These are phyloP conservation scores for Phytophthora europaea DNA, from an alignment of 352 stramenopile genomes.

Conservation along the genomic window DNA sequence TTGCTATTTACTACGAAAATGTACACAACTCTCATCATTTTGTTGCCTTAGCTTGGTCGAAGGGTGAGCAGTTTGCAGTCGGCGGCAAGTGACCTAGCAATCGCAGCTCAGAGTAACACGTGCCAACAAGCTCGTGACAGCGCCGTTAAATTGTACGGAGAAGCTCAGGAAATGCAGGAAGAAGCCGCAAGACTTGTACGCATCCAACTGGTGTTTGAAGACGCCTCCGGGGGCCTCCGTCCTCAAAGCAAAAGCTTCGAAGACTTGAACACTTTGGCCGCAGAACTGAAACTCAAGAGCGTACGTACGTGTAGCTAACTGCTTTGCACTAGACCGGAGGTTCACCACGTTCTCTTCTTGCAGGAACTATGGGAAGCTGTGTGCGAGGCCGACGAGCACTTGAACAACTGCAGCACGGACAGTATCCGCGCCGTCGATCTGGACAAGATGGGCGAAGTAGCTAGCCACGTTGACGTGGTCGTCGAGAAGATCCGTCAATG, in stretches of 20 bases:
- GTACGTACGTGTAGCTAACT: conserved; percentile 23
- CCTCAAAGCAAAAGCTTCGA: conserved; percentile 47
- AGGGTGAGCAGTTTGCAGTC: conserved; percentile 41
- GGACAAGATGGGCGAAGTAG: conserved; percentile 39
- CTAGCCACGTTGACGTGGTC: conserved; percentile 29
- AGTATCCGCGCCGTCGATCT: conserved; percentile 60
- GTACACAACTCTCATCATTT: background rate
- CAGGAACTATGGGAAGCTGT: conserved; percentile 71
- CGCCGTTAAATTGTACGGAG: conserved; percentile 34
- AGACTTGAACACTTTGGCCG: conserved; percentile 44
- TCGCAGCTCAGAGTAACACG: conserved; percentile 42
- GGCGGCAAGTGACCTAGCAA: conserved; percentile 37
- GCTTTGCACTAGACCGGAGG: background rate
- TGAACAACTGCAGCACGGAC: conserved; percentile 43
- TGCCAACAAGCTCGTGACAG: conserved; percentile 45
- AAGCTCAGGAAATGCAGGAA: conserved; percentile 38
- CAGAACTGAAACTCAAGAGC: conserved; percentile 62
- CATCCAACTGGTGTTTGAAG: conserved; percentile 53
- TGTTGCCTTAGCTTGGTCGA: conserved; percentile 17
- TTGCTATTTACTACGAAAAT: too few relatives aligned
- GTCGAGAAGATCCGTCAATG: conserved; percentile 33
- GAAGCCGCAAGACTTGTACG: conserved; percentile 42
- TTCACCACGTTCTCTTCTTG: background rate
- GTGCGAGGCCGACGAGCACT: conserved; percentile 56
- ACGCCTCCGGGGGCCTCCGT: conserved; percentile 42